Evolutionary conservation across 1,284 basidiomycete species (phyloP), one percentile per base, ranked within the genome.

Genomic region (Tilletia horrida): DNA sequence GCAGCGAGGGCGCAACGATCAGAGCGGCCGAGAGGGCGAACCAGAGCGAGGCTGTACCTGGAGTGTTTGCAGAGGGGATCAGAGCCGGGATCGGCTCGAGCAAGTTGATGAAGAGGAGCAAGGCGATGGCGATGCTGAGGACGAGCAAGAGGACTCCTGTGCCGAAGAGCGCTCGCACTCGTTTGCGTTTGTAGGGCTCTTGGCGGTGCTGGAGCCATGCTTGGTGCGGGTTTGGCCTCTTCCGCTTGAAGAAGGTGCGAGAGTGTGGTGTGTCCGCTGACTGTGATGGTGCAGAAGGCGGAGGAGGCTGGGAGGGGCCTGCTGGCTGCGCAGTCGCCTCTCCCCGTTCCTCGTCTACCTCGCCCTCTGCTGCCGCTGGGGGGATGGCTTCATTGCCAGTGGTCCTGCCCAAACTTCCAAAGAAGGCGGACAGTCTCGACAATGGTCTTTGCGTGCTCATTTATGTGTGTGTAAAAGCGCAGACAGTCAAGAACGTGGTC

Each of bases 11-110:
- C 1, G 62, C 71, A 2, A 75, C 65, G 66, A 75, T 69, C 44
- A 71, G 67, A 2, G 73, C 40, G 3, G 75, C 71, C 27, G 71
- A 66, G 57, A 74, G 29, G 66, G 66, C 66, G 52, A 74, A 67
- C 72, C 74, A 76, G n/a, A 75, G 57, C n/a, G 73, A 71, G 9
- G 73, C 29, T 18, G 71, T 59, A 4, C 71, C 66, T 3, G 73
- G 73, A 7, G 70, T 71, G 42, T 68, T 69, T n/a, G 73, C 71
- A 13, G 69, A 67, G 3, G 73, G 73, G 1, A 74, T 68, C 13
- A 76, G 70, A 13, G 71, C 45, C 14, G 75, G 71, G 21, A 74
- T 70, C 40, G 73, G 75, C 14, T 70, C 66, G 43, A 73, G 69
- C 52, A 66, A 66, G 66, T 73, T 73, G 69, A 73, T 68, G 42